A percentile compares a stretch with the other conserved stretches of the same genome.
Evolutionary conservation across 2,329 filamentous ascomycete genomes (phyloP).

Genomic region (Magnaporthales sp.): DNA sequence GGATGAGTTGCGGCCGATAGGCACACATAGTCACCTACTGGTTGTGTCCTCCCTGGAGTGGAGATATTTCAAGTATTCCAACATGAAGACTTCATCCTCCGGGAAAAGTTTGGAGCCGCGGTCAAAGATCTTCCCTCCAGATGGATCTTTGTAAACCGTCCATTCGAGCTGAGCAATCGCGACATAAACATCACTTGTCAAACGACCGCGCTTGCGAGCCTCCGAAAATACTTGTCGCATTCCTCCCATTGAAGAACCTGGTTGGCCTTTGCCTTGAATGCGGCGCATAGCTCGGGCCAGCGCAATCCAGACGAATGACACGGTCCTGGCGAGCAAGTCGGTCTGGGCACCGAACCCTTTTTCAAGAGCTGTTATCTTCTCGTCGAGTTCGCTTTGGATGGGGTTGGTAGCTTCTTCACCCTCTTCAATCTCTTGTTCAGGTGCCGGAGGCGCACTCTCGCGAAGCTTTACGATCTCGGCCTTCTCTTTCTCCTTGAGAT

Average conservation of each 20-base stretch:
- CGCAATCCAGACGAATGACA: slow-evolving; percentile 92
- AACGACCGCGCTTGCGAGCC: slow-evolving; percentile 74
- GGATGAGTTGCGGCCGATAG: neutral
- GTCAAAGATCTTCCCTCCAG: slow-evolving; percentile 92
- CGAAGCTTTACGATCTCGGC: slow-evolving; percentile 49
- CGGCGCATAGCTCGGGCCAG: slow-evolving; percentile 90
- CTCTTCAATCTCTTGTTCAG: slow-evolving; percentile 16
- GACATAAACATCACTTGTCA: slow-evolving; percentile 92
- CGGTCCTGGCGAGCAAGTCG: slow-evolving; percentile 68
- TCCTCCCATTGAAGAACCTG: slow-evolving; percentile 49
- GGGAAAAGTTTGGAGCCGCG: slow-evolving; percentile 89
- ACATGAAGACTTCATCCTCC: slow-evolving; percentile 83
- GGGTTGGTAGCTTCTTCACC: slow-evolving; percentile 38
- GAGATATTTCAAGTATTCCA: slow-evolving; percentile 93
- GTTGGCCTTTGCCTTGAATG: slow-evolving; percentile 74
- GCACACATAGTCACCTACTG: slow-evolving; percentile 50
- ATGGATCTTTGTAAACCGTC: slow-evolving; percentile 88
- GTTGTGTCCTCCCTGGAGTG: slow-evolving; percentile 88
- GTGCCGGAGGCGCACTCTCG: slow-evolving; percentile 21
- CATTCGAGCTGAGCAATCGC: slow-evolving; percentile 90
- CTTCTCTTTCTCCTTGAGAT: slow-evolving; percentile 55
- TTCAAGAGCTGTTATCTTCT: slow-evolving; percentile 52
- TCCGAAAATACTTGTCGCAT: slow-evolving; percentile 85
- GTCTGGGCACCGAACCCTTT: slow-evolving; percentile 65
- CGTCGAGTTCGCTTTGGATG: slow-evolving; percentile 35